Conservation (phyloP, 164 flowering plant genomes). For the Dillenia suffruticosa region DNA sequence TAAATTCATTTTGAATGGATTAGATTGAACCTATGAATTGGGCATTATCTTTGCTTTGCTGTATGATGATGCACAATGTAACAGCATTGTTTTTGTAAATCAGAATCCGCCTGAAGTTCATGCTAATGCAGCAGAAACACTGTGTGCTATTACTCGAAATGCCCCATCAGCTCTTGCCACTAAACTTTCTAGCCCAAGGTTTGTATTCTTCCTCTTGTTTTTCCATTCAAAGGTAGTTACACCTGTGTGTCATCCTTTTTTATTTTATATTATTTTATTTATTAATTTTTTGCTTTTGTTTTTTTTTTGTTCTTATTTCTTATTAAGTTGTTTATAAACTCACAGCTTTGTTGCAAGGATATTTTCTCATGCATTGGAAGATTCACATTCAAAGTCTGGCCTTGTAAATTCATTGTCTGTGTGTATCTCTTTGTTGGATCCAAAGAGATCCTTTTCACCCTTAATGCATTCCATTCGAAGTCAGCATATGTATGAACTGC, state of each 20-base stretch:
- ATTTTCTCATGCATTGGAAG: constrained; percentile 81
- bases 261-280: neutral
- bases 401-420: constrained; percentile 88
- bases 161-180: constrained; percentile 73
- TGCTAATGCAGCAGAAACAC: constrained; percentile 92
- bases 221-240: neutral
- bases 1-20: no score
- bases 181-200: constrained; percentile 88
- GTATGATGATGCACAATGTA: no score
- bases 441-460: constrained; percentile 64
- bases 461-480: constrained; percentile 58
- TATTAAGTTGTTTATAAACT: no score
- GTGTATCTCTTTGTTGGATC: constrained; percentile 89
- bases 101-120: constrained; percentile 93
- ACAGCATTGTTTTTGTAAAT: neutral
- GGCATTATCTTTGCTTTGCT: neutral
- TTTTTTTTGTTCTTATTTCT: neutral
- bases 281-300: neutral
- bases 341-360: constrained; percentile 85
- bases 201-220: constrained; percentile 12
- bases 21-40: neutral
- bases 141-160: constrained; percentile 81
- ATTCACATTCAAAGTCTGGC: constrained; percentile 69
- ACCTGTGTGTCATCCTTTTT: neutral
- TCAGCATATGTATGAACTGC: constrained; percentile 76